These are phyloP conservation scores for Citrus glauca DNA, from an alignment of 345 rosid genomes.

Conservation along the genomic window DNA sequence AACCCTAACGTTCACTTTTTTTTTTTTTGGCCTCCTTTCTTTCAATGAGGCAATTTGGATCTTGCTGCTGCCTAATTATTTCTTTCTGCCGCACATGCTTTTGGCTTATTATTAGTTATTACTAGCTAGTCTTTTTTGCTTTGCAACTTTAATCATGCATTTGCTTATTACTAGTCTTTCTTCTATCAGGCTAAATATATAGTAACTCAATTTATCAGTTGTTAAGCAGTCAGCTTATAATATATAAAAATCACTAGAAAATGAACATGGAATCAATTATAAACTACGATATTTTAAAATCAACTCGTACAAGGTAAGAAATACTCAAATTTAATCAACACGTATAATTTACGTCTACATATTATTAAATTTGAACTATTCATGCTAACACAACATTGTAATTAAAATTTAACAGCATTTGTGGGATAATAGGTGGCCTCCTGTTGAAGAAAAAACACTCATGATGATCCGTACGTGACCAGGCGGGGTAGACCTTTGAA, in stretches of 20 bases:
- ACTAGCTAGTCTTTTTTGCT: conserved; percentile 3
- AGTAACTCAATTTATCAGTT: background rate
- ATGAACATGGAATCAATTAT: background rate
- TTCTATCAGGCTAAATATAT: background rate
- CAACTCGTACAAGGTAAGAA: background rate
- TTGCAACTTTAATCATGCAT: background rate
- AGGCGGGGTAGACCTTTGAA: no score
- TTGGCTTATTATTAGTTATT: background rate
- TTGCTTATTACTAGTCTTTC: background rate
- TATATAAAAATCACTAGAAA: background rate
- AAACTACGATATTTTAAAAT: background rate
- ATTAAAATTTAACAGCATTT: no score
- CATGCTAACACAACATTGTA: no score
- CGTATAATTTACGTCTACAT: no score
- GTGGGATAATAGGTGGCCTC: no score
- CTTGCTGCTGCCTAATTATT: background rate
- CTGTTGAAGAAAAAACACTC: no score
- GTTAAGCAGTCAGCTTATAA: background rate
- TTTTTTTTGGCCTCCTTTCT: background rate
- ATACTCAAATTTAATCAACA: background rate
- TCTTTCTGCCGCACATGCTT: background rate
- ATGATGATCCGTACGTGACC: no score
- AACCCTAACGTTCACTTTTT: conserved; percentile 20
- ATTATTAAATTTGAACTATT: no score
- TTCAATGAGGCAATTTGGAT: conserved; percentile 18